Evolutionary conservation across 257 asterid genomes (phyloP).

Genomic region (Nicotiana tomentosiformis): DNA sequence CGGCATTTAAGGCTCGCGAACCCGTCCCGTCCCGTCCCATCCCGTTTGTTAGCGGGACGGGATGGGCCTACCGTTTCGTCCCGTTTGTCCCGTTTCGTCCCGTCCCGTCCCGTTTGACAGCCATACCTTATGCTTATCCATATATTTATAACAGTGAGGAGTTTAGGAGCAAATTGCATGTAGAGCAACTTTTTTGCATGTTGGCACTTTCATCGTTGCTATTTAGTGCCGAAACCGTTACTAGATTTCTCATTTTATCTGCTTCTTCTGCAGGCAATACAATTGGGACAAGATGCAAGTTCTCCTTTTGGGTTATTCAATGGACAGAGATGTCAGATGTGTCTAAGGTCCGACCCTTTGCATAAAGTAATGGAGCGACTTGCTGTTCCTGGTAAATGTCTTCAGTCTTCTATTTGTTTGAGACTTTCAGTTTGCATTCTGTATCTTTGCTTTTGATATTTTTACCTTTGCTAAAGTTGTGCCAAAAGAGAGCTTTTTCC

Average conservation of each 20-base stretch:
- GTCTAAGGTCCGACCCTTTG: conserved; percentile 64
- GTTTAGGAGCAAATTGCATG: neutral
- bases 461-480: conserved; percentile 1
- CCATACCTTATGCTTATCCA: neutral
- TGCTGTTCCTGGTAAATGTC: conserved; percentile 47
- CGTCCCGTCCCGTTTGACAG: too few relatives aligned
- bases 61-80: too few relatives aligned
- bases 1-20: too few relatives aligned
- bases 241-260: neutral
- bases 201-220: neutral
- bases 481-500: neutral
- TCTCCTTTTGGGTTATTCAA: conserved; percentile 42
- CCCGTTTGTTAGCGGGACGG: too few relatives aligned
- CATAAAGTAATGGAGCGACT: conserved; percentile 72
- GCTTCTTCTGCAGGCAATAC: conserved; percentile 43
- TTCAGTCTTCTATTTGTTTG: neutral
- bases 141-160: neutral
- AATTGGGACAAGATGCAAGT: conserved; percentile 59
- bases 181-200: neutral
- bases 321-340: conserved; percentile 77
- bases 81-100: too few relatives aligned
- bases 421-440: neutral
- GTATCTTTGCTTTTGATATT: neutral
- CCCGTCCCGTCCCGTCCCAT: too few relatives aligned
- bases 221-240: neutral